Conservation (phyloP, 208 protist genomes). For the Acanthamoeba healyi region DNA sequence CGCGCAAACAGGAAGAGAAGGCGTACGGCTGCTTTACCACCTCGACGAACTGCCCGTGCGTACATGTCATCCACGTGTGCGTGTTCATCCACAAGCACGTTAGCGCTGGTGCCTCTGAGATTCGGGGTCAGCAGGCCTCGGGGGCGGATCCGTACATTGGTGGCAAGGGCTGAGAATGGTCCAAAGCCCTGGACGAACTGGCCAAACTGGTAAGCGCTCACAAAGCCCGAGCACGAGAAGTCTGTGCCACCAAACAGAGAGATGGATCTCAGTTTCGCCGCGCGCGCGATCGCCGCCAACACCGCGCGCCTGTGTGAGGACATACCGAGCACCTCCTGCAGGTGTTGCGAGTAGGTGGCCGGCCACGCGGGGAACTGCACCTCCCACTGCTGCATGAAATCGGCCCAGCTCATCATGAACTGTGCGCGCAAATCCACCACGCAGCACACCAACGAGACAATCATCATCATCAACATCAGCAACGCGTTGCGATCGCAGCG, state of each 20-base stretch:
- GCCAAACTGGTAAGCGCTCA: conserved; percentile 36
- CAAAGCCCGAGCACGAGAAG: not conserved
- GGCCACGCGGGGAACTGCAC: conserved; percentile 5
- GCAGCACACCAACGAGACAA: not conserved
- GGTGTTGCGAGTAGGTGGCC: not conserved
- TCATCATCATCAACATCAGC: not conserved
- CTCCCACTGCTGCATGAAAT: conserved; percentile 39
- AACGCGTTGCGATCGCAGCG: too few species aligned
- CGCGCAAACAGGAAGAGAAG: not conserved
- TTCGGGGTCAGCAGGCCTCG: too few species aligned
- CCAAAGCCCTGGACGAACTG: conserved; percentile 27
- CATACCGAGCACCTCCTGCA: conserved; percentile 22
- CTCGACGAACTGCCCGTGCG: not conserved
- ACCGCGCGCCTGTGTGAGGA: not conserved
- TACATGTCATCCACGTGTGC: not conserved
- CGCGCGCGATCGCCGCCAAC: not conserved
- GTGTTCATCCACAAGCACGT: too few species aligned
- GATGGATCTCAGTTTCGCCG: not conserved
- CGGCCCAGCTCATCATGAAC: not conserved
- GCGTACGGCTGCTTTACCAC: conserved; percentile 18
- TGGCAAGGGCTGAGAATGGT: not conserved
- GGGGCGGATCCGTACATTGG: conserved; percentile 8
- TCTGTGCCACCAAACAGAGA: not conserved
- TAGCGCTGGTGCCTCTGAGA: too few species aligned
- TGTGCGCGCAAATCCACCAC: not conserved